These are phyloP conservation scores for Lecanicillium sp. DNA, from an alignment of 2,329 filamentous ascomycete species.

Conservation along the genomic window DNA sequence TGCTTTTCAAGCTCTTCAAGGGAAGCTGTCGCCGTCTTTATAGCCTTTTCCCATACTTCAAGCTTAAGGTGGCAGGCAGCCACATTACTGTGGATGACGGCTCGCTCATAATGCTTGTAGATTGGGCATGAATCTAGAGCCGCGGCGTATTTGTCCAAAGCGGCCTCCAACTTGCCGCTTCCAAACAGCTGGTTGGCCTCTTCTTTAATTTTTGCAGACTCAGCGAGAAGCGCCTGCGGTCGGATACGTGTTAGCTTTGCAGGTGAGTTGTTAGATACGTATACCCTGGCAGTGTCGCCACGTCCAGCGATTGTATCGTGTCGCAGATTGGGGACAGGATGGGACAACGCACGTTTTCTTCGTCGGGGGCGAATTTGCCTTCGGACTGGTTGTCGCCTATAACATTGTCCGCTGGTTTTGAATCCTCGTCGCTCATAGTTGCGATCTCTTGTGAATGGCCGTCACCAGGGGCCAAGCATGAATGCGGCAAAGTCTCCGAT, in stretches of 20 bases:
- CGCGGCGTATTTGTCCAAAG: constrained; percentile 75
- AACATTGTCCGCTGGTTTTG: background rate
- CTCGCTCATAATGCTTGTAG: constrained; percentile 81
- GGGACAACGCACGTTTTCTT: constrained; percentile 42
- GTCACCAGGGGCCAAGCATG: no score
- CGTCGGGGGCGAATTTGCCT: constrained; percentile 42
- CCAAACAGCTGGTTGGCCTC: constrained; percentile 76
- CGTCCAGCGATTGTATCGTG: no score
- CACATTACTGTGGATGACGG: constrained; percentile 82
- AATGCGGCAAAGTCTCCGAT: no score
- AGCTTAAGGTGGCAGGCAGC: constrained; percentile 83
- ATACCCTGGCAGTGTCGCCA: no score
- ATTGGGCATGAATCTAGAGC: constrained; percentile 72
- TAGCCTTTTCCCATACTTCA: constrained; percentile 75
- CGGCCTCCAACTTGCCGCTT: constrained; percentile 62
- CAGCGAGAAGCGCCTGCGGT: constrained; percentile 55
- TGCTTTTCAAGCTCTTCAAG: constrained; percentile 53
- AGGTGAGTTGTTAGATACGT: no score
- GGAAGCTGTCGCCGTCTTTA: constrained; percentile 64
- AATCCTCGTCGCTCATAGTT: no score
- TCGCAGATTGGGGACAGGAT: background rate
- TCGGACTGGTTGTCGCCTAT: constrained; percentile 16
- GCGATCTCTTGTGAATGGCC: no score
- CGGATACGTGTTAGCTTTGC: no score
- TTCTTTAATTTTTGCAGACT: constrained; percentile 66